phyloP scores from a whole-genome alignment of 2,329 filamentous ascomycete genomes.

The Colletotrichum tabaci region DNA sequence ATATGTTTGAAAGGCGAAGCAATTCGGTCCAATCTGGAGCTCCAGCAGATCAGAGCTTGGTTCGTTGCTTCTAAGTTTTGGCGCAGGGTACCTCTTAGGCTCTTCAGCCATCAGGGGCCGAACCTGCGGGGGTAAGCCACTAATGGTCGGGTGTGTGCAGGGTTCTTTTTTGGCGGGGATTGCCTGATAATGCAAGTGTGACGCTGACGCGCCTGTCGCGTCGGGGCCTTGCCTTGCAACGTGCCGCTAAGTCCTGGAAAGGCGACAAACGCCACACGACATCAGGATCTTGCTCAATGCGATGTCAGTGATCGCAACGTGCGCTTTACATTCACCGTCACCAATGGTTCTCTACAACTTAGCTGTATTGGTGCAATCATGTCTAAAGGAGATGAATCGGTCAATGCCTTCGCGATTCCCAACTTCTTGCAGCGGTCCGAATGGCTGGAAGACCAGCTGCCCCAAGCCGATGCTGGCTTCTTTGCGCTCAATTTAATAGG shows the following conservation, averaged over 20 bases:
- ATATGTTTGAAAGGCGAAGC: conserved; percentile 3
- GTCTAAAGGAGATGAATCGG: conserved; percentile 59
- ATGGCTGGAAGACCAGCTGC: conserved; percentile 57
- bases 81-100: conserved; percentile 15
- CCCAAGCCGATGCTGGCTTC: conserved; percentile 52
- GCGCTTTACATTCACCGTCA: neutral
- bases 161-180: conserved; percentile 10
- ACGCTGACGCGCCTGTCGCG: conserved; percentile 38
- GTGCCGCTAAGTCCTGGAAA: neutral
- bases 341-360: conserved; percentile 9
- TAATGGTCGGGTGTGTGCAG: conserved; percentile 11
- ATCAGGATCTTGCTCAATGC: conserved; percentile 12
- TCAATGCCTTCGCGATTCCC: conserved; percentile 75
- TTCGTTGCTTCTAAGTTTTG: neutral
- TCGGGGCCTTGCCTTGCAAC: conserved; percentile 10
- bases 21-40: neutral
- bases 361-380: conserved; percentile 47
- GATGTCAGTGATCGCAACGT: conserved; percentile 18
- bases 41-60: conserved; percentile 15
- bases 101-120: conserved; percentile 22
- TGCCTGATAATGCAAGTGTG: conserved; percentile 19
- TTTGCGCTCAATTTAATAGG: conserved; percentile 60
- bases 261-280: neutral
- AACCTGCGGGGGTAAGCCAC: conserved; percentile 21
- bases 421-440: conserved; percentile 72